Evolutionary conservation across 768 basidiomycete species (phyloP), one percentile per base, ranked within the genome.

Genomic region (Suillus decipiens): DNA sequence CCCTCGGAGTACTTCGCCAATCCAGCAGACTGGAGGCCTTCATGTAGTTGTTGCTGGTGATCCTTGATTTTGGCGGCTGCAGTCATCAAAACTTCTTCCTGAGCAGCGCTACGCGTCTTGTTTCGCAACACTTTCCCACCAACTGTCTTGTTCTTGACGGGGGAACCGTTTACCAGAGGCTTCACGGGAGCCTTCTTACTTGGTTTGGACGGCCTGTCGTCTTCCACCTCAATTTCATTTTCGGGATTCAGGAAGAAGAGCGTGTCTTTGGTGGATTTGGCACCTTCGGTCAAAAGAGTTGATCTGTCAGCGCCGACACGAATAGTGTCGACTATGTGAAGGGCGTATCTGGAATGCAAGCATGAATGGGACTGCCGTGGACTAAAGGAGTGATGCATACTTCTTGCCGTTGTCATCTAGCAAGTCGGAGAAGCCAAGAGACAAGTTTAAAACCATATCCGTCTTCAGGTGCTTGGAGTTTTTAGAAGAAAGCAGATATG

Each of bases 241-340:
- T 86, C 87, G 0, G 82, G 80, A 34, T 86, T 87, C 60, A 91
- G 74, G 81, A 92, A 95, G 77, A 96, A 96, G 56, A 97, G 81
- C 0, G 93, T 92, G 62, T 97, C 95, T 72, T 94, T 93, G 47
- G 88, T 77, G 22, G 86, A 88, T 70, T 92, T 95, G 45, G 87
- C 84, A 3, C 95, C 95, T 54, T 95, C 89, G 0, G 95, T 96
- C 47, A 97, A 79, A 62, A 92, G 83, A 8, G 82, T 76, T 3
- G 89, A 84, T 64, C 83, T 86, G 53, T 87, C 84, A 45, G 83
- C 73, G 22, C 86, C 90, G 24, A 98, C 79, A 66, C 88, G 88
- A 67, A 98, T 84, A 1, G 95, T 98, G 72, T 99, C 96, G 17
- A 89, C 87, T 53, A 99, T 82, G 66, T 93, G 89, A 31, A 99